These are phyloP conservation scores for Primulina eburnea DNA, from an alignment of 257 asterid species.

Conservation along the genomic window DNA sequence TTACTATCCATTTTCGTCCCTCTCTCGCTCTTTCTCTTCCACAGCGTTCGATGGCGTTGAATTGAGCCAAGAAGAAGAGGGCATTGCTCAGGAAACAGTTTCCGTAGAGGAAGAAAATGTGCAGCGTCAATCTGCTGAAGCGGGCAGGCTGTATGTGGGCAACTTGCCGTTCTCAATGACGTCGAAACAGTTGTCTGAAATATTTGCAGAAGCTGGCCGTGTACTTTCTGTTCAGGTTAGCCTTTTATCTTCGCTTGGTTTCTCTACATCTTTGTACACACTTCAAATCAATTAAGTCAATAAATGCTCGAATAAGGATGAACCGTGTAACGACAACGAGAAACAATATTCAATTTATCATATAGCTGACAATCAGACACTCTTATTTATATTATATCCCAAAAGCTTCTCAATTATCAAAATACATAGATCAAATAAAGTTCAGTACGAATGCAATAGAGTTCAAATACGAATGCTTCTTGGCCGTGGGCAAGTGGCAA, in stretches of 20 bases:
- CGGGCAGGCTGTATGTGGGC: conserved; percentile 78
- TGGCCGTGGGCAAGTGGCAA: no score
- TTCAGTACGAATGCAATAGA: no score
- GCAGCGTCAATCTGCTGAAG: conserved; percentile 41
- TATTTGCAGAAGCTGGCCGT: conserved; percentile 79
- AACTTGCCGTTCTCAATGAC: conserved; percentile 84
- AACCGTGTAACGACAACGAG: no score
- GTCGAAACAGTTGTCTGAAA: conserved; percentile 65
- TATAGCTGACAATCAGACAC: no score
- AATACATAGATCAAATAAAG: no score
- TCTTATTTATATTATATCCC: no score
- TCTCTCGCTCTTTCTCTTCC: conserved; percentile 28
- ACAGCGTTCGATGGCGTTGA: conserved; percentile 40
- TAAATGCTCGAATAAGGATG: no score
- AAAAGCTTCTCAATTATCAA: no score
- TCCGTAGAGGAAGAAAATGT: conserved; percentile 31
- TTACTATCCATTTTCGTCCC: conserved; percentile 18
- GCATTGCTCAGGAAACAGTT: conserved; percentile 28
- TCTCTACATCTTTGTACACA: no score
- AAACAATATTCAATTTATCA: no score
- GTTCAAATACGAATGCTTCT: no score
- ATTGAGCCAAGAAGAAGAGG: conserved; percentile 33
- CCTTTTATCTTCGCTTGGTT: background rate
- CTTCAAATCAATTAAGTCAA: no score
- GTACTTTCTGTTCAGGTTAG: conserved; percentile 73